A percentile compares a stretch with the other conserved stretches of the same genome.
Evolutionary conservation across 257 asterid genomes (phyloP).

Genomic region (Plantago elongata): DNA sequence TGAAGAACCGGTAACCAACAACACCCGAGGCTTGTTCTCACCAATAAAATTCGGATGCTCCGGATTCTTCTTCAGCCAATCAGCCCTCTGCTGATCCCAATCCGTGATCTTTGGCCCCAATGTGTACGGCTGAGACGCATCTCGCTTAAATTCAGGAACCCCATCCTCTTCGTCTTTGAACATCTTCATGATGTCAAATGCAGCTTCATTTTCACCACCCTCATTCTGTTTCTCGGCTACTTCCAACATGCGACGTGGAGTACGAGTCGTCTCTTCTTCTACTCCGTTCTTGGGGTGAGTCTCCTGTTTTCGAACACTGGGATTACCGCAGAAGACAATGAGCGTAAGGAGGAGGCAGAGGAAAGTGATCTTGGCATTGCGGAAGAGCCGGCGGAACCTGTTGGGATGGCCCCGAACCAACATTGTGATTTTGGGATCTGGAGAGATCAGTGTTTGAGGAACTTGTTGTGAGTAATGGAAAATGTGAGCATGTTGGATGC

Average conservation of each 20-base stretch:
- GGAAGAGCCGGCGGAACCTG: constrained; percentile 30
- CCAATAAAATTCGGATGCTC: constrained; percentile 29
- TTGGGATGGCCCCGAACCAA: not conserved
- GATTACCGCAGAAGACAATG: constrained; percentile 40
- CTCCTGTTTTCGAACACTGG: constrained; percentile 49
- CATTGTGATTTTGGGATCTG: not conserved
- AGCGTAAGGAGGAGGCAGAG: constrained; percentile 46
- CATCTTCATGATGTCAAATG: constrained; percentile 43
- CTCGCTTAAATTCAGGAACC: constrained; percentile 34
- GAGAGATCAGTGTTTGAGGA: not conserved
- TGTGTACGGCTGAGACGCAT: constrained; percentile 39
- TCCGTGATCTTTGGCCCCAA: constrained; percentile 49
- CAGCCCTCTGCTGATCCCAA: constrained; percentile 54
- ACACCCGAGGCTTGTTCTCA: constrained; percentile 46
- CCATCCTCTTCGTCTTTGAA: constrained; percentile 57
- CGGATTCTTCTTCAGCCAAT: constrained; percentile 49
- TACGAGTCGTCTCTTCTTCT: constrained; percentile 42
- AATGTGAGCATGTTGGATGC: too few species aligned
- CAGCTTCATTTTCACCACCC: constrained; percentile 28
- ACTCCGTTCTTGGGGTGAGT: constrained; percentile 41
- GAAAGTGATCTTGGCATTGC: constrained; percentile 45
- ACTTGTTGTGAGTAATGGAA: not conserved
- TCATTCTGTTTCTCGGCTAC: constrained; percentile 23
- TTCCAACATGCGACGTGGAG: constrained; percentile 51
- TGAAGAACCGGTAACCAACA: constrained; percentile 56